A percentile compares a stretch with the other conserved stretches of the same genome.
Evolutionary conservation across 139 green algal species (phyloP).

Genomic region (Marvania coccoides): DNA sequence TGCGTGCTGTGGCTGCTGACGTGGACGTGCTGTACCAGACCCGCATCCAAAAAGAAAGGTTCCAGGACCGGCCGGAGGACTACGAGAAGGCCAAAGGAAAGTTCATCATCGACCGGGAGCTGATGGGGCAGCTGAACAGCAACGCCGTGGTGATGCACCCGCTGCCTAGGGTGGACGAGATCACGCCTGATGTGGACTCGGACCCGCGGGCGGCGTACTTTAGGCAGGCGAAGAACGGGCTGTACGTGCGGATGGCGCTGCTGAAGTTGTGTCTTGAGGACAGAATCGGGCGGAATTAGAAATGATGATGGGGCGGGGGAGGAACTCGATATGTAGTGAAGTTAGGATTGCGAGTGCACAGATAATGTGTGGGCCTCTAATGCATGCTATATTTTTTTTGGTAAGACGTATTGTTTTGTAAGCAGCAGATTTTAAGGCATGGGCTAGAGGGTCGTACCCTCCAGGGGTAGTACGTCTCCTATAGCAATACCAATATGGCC

Average conservation of each 20-base stretch:
- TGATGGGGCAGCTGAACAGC: slow-evolving; percentile 74
- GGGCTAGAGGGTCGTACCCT: too few relatives aligned
- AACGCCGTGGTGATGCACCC: slow-evolving; percentile 94
- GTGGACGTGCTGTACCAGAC: slow-evolving; percentile 98
- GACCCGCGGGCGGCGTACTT: slow-evolving; percentile 97
- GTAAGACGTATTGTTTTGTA: too few relatives aligned
- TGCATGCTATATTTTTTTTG: too few relatives aligned
- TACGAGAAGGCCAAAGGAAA: slow-evolving; percentile 75
- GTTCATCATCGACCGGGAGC: slow-evolving; percentile 87
- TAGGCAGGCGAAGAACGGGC: slow-evolving; percentile 91
- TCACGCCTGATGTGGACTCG: slow-evolving; percentile 81
- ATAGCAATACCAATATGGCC: too few relatives aligned
- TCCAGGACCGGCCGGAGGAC: slow-evolving; percentile 68
- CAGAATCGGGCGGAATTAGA: not conserved
- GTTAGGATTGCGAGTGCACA: not conserved
- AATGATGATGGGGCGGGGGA: not conserved
- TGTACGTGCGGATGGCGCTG: slow-evolving; percentile 97
- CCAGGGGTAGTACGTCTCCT: too few relatives aligned
- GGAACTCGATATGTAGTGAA: not conserved
- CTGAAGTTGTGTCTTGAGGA: slow-evolving; percentile 72
- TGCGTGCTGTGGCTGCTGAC: slow-evolving; percentile 55
- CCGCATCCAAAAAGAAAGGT: slow-evolving; percentile 97
- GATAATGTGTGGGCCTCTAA: too few relatives aligned
- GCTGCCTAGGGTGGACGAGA: slow-evolving; percentile 96
- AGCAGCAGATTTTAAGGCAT: too few relatives aligned